Percentiles rank a stretch among this genome's conserved stretches.
These are phyloP conservation scores for Salinomyces thailandicus DNA, from an alignment of 2,329 filamentous ascomycete species.

Conservation along the genomic window DNA sequence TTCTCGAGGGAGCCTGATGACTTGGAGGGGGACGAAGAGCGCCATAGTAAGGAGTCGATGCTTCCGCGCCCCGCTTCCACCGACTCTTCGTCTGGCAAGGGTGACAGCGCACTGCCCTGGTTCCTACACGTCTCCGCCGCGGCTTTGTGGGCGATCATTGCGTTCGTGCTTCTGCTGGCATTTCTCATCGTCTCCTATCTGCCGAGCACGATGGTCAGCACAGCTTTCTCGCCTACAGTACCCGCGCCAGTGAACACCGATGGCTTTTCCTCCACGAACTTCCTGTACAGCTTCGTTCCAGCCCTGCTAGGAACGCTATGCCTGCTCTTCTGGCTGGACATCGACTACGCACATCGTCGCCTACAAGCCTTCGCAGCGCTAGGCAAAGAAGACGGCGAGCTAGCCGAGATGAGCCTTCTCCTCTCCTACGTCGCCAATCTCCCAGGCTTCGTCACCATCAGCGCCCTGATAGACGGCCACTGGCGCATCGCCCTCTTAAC, in stretches of 20 bases:
- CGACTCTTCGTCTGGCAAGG: background rate
- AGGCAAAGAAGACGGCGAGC: conserved; percentile 41
- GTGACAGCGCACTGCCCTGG: conserved; percentile 48
- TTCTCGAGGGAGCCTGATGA: conserved; percentile 23
- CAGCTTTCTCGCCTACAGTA: conserved; percentile 63
- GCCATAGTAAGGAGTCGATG: conserved; percentile 34
- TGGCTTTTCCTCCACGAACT: conserved; percentile 78
- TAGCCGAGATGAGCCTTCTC: conserved; percentile 54
- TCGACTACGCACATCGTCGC: conserved; percentile 56
- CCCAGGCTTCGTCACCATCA: conserved; percentile 49
- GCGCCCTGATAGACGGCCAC: conserved; percentile 51
- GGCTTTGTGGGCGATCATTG: conserved; percentile 53
- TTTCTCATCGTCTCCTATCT: conserved; percentile 68
- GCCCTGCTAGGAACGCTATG: conserved; percentile 56
- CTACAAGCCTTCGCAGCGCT: conserved; percentile 62
- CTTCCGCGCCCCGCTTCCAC: conserved; percentile 10
- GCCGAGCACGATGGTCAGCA: conserved; percentile 52
- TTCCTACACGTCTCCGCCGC: conserved; percentile 58
- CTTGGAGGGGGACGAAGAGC: conserved; percentile 26
- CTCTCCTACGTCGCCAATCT: conserved; percentile 60
- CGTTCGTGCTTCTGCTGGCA: conserved; percentile 53
- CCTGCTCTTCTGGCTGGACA: conserved; percentile 55
- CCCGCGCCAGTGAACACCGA: conserved; percentile 31
- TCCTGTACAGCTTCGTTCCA: conserved; percentile 71
- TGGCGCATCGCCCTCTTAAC: conserved; percentile 55